Conservation (phyloP, 768 basidiomycete genomes). For the Leucosporidium yakuticum region DNA sequence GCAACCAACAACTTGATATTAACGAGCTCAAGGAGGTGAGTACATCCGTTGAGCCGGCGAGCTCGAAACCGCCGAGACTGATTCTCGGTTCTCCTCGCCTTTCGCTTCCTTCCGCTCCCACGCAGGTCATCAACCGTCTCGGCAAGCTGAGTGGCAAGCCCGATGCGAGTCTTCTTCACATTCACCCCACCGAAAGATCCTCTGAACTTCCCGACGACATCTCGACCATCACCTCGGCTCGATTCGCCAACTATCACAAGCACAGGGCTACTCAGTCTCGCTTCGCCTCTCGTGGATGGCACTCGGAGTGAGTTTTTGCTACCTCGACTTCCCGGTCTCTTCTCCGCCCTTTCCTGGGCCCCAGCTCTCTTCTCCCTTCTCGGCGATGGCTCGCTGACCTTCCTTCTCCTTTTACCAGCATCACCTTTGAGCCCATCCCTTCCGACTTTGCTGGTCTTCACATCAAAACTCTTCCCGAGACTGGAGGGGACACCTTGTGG, state of each 20-base stretch:
- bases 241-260: not conserved
- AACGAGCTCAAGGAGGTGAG: not conserved
- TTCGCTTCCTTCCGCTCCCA: not conserved
- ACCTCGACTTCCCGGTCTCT: not conserved
- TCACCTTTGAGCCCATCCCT: too few relatives aligned
- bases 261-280: not conserved
- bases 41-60: not conserved
- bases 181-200: slow-evolving; percentile 3
- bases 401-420: too few relatives aligned
- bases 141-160: not conserved
- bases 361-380: too few relatives aligned
- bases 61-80: not conserved
- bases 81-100: not conserved
- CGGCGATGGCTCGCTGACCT: too few relatives aligned
- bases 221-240: slow-evolving; percentile 50
- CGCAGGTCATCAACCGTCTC: slow-evolving; percentile 1
- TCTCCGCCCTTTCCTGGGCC: too few relatives aligned
- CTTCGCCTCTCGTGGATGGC: slow-evolving; percentile 2
- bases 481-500: not conserved
- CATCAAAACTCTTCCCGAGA: not conserved
- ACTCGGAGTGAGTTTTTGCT: not conserved
- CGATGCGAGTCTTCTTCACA: not conserved
- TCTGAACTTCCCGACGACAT: slow-evolving; percentile 48
- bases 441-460: too few relatives aligned
- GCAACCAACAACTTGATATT: not conserved